Base-by-base conservation (phyloP, 306 rosid species). In the Alnus glutinosa region DNA sequence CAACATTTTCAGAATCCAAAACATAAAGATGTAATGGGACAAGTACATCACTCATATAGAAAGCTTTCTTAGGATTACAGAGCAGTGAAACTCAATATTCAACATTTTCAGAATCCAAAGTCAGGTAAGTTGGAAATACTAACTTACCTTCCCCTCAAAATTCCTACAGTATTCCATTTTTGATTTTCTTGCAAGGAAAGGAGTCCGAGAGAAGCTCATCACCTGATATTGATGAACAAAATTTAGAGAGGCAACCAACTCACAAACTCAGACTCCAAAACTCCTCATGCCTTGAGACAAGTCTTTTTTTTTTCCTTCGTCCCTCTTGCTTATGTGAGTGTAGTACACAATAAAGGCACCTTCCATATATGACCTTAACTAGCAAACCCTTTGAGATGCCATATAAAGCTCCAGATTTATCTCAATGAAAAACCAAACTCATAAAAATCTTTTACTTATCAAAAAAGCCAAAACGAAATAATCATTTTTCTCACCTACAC, bases 401-500 rank as follows among this genome's bases (percentile, higher is more conserved):
- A 54, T 16, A 54, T 15, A 54, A 54, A 16, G 19, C n/a, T 54
- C 58, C 3, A 54, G 23, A 15, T 54, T 14, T 3, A 14, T 54
- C n/a, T 54, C 58, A 54, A 16, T 54, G 58, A 54, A 16, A 54
- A 4, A 3, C 2, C 23, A 2, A 16, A 54, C 5, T 50, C 15
- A 11, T 50, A 12, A 50, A 50, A 13, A 39, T 3, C 44, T 39
- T 39, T 39, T 3, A 39, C 44, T 39, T 39, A 39, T 3, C 44
- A 39, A 39, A 39, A 39, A 39, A 3, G 44, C 44, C 44, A 39
- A 39, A 71, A 64, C 48, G 67, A 42, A 75, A 63, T 62, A 30
- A 61, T 73, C 66, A 59, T 68, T 39, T 66, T 75, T 63, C 96
- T 86, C 82, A 95, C 99, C 99, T 87, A 95, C 99, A 80, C 98